Evolutionary conservation across 345 rosid species (phyloP).

Genomic region (Eucalyptus melliodora): DNA sequence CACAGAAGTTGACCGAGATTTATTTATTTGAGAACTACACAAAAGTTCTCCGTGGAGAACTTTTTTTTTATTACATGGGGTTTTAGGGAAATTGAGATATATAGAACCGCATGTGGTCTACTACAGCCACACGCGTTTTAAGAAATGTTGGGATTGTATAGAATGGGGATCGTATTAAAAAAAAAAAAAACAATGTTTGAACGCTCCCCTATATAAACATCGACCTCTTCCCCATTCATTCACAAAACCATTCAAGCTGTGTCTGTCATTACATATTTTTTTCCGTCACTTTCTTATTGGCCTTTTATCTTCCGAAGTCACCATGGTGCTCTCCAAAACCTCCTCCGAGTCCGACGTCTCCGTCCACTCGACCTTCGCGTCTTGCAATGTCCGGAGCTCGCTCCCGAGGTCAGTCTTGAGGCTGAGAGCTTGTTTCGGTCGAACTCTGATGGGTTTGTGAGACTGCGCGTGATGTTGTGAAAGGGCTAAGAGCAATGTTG

Average conservation of each 20-base stretch:
- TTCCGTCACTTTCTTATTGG: neutral
- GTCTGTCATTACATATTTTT: neutral
- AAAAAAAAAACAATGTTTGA: too few relatives aligned
- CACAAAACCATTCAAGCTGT: neutral
- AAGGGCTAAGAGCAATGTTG: neutral
- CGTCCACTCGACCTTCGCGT: constrained; percentile 79
- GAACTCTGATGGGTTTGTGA: neutral
- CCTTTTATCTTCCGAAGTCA: neutral
- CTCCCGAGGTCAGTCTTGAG: constrained; percentile 37
- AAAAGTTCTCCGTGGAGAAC: too few relatives aligned
- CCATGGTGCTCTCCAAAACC: constrained; percentile 57
- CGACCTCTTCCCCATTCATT: neutral
- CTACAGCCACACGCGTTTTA: too few relatives aligned
- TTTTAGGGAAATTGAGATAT: too few relatives aligned
- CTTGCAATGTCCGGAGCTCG: constrained; percentile 70
- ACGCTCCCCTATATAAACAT: neutral
- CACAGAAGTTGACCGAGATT: too few relatives aligned
- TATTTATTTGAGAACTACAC: too few relatives aligned
- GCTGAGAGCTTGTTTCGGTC: neutral
- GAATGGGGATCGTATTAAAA: too few relatives aligned
- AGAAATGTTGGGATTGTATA: too few relatives aligned
- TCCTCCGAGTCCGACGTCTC: constrained; percentile 62
- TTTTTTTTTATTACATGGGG: too few relatives aligned
- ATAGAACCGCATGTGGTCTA: too few relatives aligned
- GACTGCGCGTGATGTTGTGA: neutral